A percentile compares a stretch with the other conserved stretches of the same genome.
These are phyloP conservation scores for Mycosarcoma mackinlayi DNA, from an alignment of 1,284 basidiomycete species.

Conservation along the genomic window DNA sequence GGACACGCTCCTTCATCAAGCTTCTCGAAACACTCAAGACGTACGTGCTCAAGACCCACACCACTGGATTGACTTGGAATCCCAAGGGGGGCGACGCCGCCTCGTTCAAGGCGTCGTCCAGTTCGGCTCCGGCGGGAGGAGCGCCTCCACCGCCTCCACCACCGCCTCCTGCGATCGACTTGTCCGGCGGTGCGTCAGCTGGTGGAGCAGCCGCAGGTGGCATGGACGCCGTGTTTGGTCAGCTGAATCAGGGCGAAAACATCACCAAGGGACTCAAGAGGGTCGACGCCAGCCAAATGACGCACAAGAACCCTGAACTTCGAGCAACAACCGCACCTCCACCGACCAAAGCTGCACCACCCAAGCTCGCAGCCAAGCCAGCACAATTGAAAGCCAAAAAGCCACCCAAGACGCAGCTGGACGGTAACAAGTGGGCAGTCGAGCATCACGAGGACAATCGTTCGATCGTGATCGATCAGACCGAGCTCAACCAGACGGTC, in stretches of 20 bases:
- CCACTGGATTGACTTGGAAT: constrained; percentile 91
- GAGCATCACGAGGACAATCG: constrained; percentile 92
- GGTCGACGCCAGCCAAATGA: constrained; percentile 96
- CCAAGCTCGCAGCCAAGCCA: constrained; percentile 54
- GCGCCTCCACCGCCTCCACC: constrained; percentile 71
- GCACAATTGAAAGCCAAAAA: constrained; percentile 75
- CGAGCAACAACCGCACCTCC: constrained; percentile 69
- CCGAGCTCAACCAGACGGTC: constrained; percentile 84
- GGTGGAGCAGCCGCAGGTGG: constrained; percentile 72
- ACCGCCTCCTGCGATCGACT: constrained; percentile 69
- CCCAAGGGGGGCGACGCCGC: constrained; percentile 69
- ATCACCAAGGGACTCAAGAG: constrained; percentile 91
- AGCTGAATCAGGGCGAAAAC: constrained; percentile 88
- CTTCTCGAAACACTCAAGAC: constrained; percentile 82
- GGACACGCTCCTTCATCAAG: constrained; percentile 80
- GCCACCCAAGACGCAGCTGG: constrained; percentile 87
- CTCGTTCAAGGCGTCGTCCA: constrained; percentile 40
- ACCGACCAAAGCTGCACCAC: constrained; percentile 48
- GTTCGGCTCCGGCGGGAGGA: constrained; percentile 73
- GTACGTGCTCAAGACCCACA: constrained; percentile 88
- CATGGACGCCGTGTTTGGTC: constrained; percentile 87
- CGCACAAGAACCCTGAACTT: constrained; percentile 95
- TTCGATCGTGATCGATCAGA: constrained; percentile 80
- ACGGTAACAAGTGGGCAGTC: constrained; percentile 93
- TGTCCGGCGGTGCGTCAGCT: constrained; percentile 67